A percentile compares a stretch with the other conserved stretches of the same genome.
Conservation (phyloP, 306 rosid genomes). For the Castanea sativa region DNA sequence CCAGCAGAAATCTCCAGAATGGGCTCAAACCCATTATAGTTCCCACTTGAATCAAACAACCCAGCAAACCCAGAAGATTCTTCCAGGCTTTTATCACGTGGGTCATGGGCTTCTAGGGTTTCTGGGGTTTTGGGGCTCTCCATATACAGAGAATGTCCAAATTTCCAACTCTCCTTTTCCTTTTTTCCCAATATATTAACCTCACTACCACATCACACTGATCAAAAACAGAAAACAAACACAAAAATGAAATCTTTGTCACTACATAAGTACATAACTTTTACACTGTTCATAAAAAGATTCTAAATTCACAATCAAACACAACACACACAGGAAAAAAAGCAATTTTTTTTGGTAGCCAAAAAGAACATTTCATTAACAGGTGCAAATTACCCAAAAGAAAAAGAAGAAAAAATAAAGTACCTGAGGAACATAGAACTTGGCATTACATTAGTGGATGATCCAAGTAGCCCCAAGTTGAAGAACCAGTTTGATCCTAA, state of each 20-base stretch:
- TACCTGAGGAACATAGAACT: not conserved
- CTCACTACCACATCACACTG: constrained; percentile 27
- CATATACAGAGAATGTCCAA: constrained; percentile 19
- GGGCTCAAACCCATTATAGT: constrained; percentile 15
- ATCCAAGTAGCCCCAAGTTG: not conserved
- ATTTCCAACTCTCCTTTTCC: not conserved
- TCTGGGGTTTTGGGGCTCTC: constrained; percentile 43
- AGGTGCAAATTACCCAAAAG: not conserved
- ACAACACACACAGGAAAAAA: not conserved
- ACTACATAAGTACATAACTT: not conserved
- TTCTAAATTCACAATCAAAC: not conserved
- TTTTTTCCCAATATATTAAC: not conserved
- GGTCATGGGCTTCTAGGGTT: constrained; percentile 44
- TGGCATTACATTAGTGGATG: not conserved
- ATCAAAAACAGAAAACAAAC: not conserved
- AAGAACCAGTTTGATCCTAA: not conserved
- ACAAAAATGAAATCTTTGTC: not conserved
- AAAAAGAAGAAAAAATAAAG: not conserved
- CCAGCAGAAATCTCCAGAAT: constrained; percentile 15
- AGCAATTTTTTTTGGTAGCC: not conserved
- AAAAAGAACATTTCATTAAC: not conserved
- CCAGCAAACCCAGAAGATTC: constrained; percentile 34
- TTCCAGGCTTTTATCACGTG: constrained; percentile 23
- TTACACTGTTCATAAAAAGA: not conserved
- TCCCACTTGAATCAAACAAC: constrained; percentile 21